phyloP scores from a whole-genome alignment of 1,139 yeast genomes.

The Debaryomyces sp. region DNA sequence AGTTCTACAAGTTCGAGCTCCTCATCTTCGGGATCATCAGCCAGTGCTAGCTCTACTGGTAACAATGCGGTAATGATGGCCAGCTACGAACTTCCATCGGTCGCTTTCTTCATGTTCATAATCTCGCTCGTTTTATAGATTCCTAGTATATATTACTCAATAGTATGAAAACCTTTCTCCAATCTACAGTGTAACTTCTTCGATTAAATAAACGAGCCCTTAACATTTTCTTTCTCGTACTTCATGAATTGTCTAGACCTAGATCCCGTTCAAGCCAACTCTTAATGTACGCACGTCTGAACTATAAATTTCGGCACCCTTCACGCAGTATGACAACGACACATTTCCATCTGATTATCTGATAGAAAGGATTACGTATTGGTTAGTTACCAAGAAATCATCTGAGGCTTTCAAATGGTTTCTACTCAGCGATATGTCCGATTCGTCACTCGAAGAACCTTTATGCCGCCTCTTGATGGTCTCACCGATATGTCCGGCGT shows the following conservation, averaged over 20 bases:
- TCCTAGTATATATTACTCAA: not conserved
- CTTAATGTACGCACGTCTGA: not conserved
- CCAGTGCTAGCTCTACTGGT: not conserved
- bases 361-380: not conserved
- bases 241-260: not conserved
- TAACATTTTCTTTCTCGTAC: not conserved
- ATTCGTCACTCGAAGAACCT: not conserved
- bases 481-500: not conserved
- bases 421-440: not conserved
- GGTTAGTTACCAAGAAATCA: not conserved
- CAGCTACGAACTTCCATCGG: not conserved
- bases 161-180: not conserved
- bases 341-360: too few relatives aligned
- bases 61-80: not conserved
- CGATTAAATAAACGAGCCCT: too few relatives aligned
- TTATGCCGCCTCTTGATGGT: not conserved
- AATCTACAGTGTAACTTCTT: not conserved
- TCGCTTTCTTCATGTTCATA: not conserved
- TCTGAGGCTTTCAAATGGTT: not conserved
- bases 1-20: not conserved
- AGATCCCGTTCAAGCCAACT: not conserved
- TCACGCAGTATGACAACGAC: not conserved
- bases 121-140: not conserved
- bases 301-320: not conserved
- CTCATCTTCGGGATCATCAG: not conserved